Evolutionary conservation across 2,329 filamentous ascomycete genomes (phyloP).

Genomic region (Ceratocystis huliohia): DNA sequence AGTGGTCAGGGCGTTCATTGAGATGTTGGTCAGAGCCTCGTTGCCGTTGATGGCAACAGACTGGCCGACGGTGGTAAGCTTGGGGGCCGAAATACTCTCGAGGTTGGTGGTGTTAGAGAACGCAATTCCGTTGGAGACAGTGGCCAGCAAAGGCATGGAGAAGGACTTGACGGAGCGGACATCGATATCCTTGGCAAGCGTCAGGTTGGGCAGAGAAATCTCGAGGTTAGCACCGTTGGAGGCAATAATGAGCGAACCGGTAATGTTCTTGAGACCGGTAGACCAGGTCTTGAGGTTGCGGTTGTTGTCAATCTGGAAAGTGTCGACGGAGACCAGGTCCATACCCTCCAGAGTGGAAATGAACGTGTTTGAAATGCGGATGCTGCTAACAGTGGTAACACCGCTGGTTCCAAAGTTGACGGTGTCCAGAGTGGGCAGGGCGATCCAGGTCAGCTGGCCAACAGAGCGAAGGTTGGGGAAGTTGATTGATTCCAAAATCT

Average conservation of each 20-base stretch:
- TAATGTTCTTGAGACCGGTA: slow-evolving; percentile 67
- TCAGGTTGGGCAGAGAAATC: slow-evolving; percentile 64
- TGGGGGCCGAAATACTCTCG: slow-evolving; percentile 47
- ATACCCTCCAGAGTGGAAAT: slow-evolving; percentile 69
- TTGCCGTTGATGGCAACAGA: slow-evolving; percentile 53
- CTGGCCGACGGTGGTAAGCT: slow-evolving; percentile 54
- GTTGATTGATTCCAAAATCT: slow-evolving; percentile 52
- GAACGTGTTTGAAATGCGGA: slow-evolving; percentile 77
- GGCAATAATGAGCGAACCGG: slow-evolving; percentile 55
- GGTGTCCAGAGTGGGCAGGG: slow-evolving; percentile 48
- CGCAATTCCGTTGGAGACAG: slow-evolving; percentile 66
- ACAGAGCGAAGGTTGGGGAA: slow-evolving; percentile 55
- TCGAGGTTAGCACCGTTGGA: slow-evolving; percentile 65
- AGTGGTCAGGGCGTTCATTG: slow-evolving; percentile 53
- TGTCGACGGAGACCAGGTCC: slow-evolving; percentile 58
- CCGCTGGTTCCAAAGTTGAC: slow-evolving; percentile 39
- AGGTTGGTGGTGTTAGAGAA: slow-evolving; percentile 68
- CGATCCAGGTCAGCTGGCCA: slow-evolving; percentile 55
- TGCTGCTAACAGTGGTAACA: slow-evolving; percentile 52
- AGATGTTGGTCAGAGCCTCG: slow-evolving; percentile 55
- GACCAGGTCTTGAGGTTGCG: slow-evolving; percentile 59
- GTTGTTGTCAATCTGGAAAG: slow-evolving; percentile 86
- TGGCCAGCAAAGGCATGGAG: slow-evolving; percentile 56
- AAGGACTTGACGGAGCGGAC: slow-evolving; percentile 68
- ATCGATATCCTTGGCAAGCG: slow-evolving; percentile 38